These are phyloP conservation scores for Saccharum officinarum DNA, from an alignment of 176 grass and related monocot species.

Conservation along the genomic window DNA sequence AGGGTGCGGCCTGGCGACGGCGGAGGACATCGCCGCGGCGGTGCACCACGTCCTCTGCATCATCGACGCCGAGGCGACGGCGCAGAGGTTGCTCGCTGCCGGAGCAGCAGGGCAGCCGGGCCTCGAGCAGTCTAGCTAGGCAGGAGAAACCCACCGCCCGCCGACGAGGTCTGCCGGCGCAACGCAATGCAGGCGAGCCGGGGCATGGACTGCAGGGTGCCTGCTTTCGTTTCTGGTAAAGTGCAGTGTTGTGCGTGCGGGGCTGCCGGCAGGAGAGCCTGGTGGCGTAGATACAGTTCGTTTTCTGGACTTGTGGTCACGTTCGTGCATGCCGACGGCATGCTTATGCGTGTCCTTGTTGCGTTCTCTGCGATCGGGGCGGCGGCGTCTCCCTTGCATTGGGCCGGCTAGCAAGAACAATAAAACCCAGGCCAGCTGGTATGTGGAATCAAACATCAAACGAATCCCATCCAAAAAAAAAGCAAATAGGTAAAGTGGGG, in stretches of 20 bases:
- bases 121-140: not conserved
- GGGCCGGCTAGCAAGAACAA: too few relatives aligned
- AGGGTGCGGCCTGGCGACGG: conserved; percentile 62
- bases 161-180: not conserved
- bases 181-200: not conserved
- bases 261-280: not conserved
- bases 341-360: not conserved
- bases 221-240: conserved; percentile 23
- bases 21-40: conserved; percentile 84
- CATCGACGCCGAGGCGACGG: conserved; percentile 52
- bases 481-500: too few relatives aligned
- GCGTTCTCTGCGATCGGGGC: too few relatives aligned
- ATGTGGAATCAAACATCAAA: too few relatives aligned
- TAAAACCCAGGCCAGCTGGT: too few relatives aligned
- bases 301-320: not conserved
- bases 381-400: too few relatives aligned
- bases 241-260: not conserved
- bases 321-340: not conserved
- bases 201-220: too few relatives aligned
- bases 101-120: not conserved
- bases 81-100: too few relatives aligned
- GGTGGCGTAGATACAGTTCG: not conserved
- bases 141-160: not conserved
- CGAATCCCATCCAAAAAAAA: too few relatives aligned
- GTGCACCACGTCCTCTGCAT: conserved; percentile 70